Percentiles rank a stretch among this genome's conserved stretches.
These are phyloP conservation scores for Starmerella kuoi DNA, from an alignment of 805 yeast genomes.

Conservation along the genomic window DNA sequence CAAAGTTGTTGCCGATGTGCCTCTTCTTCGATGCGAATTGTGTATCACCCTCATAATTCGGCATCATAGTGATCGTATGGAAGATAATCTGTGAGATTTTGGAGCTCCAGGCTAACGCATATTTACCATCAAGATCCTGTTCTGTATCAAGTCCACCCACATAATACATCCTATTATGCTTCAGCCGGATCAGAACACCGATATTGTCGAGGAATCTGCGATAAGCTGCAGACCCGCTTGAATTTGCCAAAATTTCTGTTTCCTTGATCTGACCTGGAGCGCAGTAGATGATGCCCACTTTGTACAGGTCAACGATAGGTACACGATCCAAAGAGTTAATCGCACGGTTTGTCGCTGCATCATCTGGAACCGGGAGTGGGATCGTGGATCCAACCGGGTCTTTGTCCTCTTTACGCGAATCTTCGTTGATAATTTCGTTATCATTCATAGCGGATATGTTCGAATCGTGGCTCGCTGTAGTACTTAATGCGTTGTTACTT, in stretches of 20 bases:
- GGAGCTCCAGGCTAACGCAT: constrained; percentile 60
- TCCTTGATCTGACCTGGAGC: constrained; percentile 57
- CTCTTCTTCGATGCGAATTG: constrained; percentile 50
- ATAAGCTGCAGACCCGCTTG: constrained; percentile 50
- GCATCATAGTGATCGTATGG: constrained; percentile 79
- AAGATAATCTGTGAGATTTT: constrained; percentile 59
- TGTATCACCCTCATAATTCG: constrained; percentile 36
- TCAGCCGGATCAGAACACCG: constrained; percentile 50
- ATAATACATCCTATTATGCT: constrained; percentile 41
- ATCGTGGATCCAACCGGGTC: background rate
- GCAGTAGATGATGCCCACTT: constrained; percentile 65
- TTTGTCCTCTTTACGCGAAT: background rate
- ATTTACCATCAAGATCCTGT: constrained; percentile 61
- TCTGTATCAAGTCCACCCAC: constrained; percentile 73
- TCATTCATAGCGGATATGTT: background rate
- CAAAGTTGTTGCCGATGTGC: constrained; percentile 78
- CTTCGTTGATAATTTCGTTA: background rate
- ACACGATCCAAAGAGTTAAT: constrained; percentile 55
- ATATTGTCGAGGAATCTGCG: constrained; percentile 45
- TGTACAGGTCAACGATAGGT: constrained; percentile 67
- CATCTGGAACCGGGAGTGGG: constrained; percentile 39
- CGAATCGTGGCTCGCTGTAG: background rate
- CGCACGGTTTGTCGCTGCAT: constrained; percentile 39
- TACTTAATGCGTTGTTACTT: background rate
- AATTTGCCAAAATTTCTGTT: constrained; percentile 49